Evolutionary conservation across 768 basidiomycete species (phyloP), one percentile per base, ranked within the genome.

Genomic region (Neoboletus magnificus): DNA sequence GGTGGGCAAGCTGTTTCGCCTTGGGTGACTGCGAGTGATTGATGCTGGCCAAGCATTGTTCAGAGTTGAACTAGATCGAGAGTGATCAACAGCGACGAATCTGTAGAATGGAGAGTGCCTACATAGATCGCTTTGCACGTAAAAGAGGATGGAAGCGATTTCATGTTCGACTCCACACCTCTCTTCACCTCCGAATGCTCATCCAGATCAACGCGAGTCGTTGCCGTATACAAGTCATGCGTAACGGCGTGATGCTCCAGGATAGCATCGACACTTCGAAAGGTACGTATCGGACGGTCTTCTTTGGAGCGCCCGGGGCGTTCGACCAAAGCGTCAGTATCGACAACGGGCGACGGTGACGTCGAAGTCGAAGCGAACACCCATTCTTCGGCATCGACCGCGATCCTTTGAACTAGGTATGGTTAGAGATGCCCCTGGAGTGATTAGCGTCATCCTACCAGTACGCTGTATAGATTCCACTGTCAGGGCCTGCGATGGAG

Each of bases 221-320:
- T 35, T 44, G 60, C 60, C 0, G 40, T 61, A 20, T 61, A 61
- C n/a, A 61, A 42, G 11, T 60, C 59, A 61, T 60, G 53, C 11
- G 11, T 43, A 20, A 60, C 27, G 9, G 20, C 23, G 32, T 58
- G 53, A 5, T 30, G 48, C 18, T 39, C 20, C 15, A 29, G 13
- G 20, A 48, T 43, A 22, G 39, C n/a, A 29, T 50, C 33, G 4
- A 15, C 7, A n/a, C 4, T 37, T 36, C 12, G 55, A 16, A 20
- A 37, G 30, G 27, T 13, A 16, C 12, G 15, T 1, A 6, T 12
- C 15, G 18, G 11, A 13, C 6, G 7, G 22, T 41, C 23, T 10
- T 45, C 18, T 11, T 15, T n/a, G 33, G 35, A 36, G 23, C 11
- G 32, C 11, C 8, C n/a, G 5, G 11, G 15, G 12, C 42, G 41